phyloP scores from a whole-genome alignment of 306 rosid species.

The Medicago truncatula region DNA sequence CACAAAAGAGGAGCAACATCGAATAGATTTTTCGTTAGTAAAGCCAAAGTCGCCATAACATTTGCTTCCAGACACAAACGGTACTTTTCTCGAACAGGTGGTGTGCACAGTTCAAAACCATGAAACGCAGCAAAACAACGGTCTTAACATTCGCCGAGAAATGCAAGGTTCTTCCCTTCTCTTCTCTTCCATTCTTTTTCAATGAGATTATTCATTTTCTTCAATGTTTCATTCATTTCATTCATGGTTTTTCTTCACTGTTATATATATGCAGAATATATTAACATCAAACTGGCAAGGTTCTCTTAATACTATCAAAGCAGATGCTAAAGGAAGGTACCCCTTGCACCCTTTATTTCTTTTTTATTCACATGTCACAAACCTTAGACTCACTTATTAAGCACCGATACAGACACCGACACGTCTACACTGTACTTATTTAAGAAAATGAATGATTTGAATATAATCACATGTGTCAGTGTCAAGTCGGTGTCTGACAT shows the following conservation, averaged over 20 bases:
- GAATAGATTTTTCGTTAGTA: no score
- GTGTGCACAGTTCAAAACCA: constrained; percentile 46
- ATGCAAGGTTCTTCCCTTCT: constrained; percentile 66
- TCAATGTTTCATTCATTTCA: constrained; percentile 10
- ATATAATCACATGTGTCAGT: no score
- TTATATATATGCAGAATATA: constrained; percentile 65
- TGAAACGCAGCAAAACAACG: constrained; percentile 63
- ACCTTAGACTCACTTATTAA: constrained; percentile 3
- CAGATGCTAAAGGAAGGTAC: constrained; percentile 91
- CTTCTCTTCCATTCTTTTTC: constrained; percentile 26
- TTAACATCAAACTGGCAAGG: constrained; percentile 90
- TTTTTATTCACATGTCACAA: constrained; percentile 12
- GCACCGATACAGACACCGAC: no score
- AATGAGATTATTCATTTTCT: constrained; percentile 4
- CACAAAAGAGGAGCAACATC: no score
- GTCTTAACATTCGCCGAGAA: constrained; percentile 74
- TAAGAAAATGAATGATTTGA: no score
- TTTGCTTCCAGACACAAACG: not conserved
- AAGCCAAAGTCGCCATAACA: not conserved
- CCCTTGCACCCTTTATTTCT: not conserved
- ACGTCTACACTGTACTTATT: no score
- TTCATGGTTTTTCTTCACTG: not conserved
- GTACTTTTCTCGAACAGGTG: constrained; percentile 52
- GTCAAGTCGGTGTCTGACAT: no score
- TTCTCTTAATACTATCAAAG: constrained; percentile 79